Evolutionary conservation across 2,329 filamentous ascomycete species (phyloP), one percentile per base, ranked within the genome.

Genomic region (Phialophora verrucosa): DNA sequence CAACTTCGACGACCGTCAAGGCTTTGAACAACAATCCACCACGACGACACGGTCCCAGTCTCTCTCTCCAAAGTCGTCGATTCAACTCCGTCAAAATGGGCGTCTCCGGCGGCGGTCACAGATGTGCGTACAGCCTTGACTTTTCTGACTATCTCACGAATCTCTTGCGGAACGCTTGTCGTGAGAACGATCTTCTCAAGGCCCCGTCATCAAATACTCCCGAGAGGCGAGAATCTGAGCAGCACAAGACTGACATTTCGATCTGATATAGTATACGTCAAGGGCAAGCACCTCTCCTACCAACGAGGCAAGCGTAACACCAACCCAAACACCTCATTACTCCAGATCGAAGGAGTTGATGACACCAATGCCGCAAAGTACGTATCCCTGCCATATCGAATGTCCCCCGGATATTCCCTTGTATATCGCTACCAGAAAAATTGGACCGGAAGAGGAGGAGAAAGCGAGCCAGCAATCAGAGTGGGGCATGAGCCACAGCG

Each of bases 321-420:
- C 81, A 93, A 91, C 87, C 90, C 94, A 77, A 90, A 90, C 84
- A 96, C 91, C 77, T 87, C 91, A 81, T 87, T 98, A 84, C 91
- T 99, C 85, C 95, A 97, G 90, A 96, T 99, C 79, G 94, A 99
- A 88, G 94, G 94, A 83, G 95, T 98, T 78, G 93, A 96, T 78
- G 88, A 91, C 87, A 88, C 91, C 78, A 86, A 91, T 78, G 92
- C 90, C 80, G 94, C 95, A 83, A 91, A 90, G 89, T 93, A 90
- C 74, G 88, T 62, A 35, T n/a, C 17, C 14, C 14, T 29, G 53
- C 14, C 53, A 14, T 44, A 11, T 17, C 29, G 29, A 17, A 6
- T 20, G 29, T n/a, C 29, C 53, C 49, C 12, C 4, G 2, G 4
- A 51, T 8, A 14, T 12, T 23, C 49, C 20, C 49, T 2, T 27